Base-by-base conservation (phyloP, 176 grass and related monocot genomes). In the Puya raimondii region DNA sequence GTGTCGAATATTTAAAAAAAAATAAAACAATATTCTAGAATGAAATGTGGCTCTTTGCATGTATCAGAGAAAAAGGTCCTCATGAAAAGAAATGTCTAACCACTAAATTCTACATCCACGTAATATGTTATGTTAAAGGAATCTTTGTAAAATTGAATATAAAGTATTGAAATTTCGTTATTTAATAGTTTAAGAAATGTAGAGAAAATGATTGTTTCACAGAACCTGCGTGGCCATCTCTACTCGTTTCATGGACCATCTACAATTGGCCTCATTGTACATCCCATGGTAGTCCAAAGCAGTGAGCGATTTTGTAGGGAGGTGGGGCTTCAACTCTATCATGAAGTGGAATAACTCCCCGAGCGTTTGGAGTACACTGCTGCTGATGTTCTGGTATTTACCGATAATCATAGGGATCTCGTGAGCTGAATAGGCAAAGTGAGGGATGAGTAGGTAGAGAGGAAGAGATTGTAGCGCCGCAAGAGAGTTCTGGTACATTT, bases 181-280 rank as follows among this genome's bases (percentile, higher is more conserved):
- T 42, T 42, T 42, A 42, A 42, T 42, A 42, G 33, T 42, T 7
- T 42, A 42, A 42, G 4, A 42, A 42, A 42, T 42, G 33, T 42
- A 42, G 33, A 42, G 33, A 42, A 42, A 42, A 42, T 4, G 33
- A 42, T 42, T 42, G 33, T 42, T 42, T 42, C 33, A 42, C 33
- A 7, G 33, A 42, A 42, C 33, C 33, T 81, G 84, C 2, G 82
- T 89, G 42, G 89, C 93, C 86, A 92, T 88, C 77, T 85, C 86
- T 0, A 92, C 93, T 25, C 89, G 86, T 72, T 92, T 92, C 4
- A 77, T 73, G 0, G 93, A 97, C 93, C 93, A 97, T 29, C 93
- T 81, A 82, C 93, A 87, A 11, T 84, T 85, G 11, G 82, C 67
- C 72, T 90, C 86, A 25, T 84, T 76, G 80, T 90, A 85, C 67